These are phyloP conservation scores for Medicago truncatula DNA, from an alignment of 306 rosid species.

Conservation along the genomic window DNA sequence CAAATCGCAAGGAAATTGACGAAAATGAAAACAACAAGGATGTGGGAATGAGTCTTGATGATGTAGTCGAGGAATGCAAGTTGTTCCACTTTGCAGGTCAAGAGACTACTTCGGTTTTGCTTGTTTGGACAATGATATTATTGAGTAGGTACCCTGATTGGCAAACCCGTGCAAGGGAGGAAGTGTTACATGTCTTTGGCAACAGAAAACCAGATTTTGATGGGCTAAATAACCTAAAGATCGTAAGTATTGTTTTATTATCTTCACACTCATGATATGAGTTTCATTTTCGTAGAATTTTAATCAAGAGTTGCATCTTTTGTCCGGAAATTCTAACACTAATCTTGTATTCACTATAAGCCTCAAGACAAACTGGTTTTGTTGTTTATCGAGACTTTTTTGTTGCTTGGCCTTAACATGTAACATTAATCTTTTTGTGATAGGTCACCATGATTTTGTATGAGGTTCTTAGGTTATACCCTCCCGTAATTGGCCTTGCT, in stretches of 20 bases:
- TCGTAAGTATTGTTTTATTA: conserved; percentile 49
- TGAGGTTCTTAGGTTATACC: conserved; percentile 64
- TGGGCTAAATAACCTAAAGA: conserved; percentile 56
- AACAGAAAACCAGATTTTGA: conserved; percentile 49
- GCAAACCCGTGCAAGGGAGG: conserved; percentile 63
- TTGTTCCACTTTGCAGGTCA: conserved; percentile 48
- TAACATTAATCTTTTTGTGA: not conserved
- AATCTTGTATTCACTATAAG: no score
- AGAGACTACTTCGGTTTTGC: conserved; percentile 62
- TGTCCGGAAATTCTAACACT: no score
- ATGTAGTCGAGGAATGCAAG: conserved; percentile 20
- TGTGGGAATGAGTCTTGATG: conserved; percentile 5
- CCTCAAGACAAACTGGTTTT: no score
- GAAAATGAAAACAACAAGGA: not conserved
- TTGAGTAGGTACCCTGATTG: conserved; percentile 49
- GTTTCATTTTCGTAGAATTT: no score
- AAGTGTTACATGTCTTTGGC: conserved; percentile 55
- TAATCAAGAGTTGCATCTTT: no score
- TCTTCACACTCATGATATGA: no score
- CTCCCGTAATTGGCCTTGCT: not conserved
- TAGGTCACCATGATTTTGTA: conserved; percentile 60
- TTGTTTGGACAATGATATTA: conserved; percentile 64
- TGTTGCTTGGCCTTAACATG: no score
- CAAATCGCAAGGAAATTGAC: conserved; percentile 5
- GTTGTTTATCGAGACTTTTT: no score